phyloP scores from a whole-genome alignment of 148 eudicot genomes.

The Chenopodium formosanum region DNA sequence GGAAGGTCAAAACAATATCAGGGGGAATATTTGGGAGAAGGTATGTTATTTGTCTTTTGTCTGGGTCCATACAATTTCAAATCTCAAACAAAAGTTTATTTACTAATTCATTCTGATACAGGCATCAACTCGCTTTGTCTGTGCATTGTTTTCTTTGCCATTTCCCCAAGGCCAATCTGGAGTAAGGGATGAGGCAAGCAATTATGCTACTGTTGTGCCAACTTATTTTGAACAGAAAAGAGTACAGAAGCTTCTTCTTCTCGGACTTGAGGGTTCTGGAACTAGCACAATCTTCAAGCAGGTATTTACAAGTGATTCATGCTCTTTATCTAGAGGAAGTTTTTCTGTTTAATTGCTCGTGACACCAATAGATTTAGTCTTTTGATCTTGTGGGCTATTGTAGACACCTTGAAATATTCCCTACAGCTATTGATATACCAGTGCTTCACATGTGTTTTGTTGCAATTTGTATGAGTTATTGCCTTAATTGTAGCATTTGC shows the following conservation, averaged over 20 bases:
- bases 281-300: slow-evolving; percentile 99
- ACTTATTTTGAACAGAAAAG: slow-evolving; percentile 75
- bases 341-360: slow-evolving; percentile 4
- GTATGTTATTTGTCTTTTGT: slow-evolving; percentile 33
- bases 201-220: slow-evolving; percentile 65
- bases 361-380: not conserved
- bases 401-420: too few species aligned
- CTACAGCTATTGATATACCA: not conserved
- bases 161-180: slow-evolving; percentile 87
- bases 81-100: slow-evolving; percentile 16
- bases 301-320: slow-evolving; percentile 40
- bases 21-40: slow-evolving; percentile 99
- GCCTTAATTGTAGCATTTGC: not conserved
- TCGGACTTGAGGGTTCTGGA: slow-evolving; percentile 87
- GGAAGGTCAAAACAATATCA: slow-evolving; percentile 97
- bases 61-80: not conserved
- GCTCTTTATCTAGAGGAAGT: slow-evolving; percentile 9
- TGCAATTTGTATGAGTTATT: not conserved
- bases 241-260: slow-evolving; percentile 75
- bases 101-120: slow-evolving; percentile 32
- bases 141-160: slow-evolving; percentile 83
- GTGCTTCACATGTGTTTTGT: not conserved
- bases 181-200: slow-evolving; percentile 76
- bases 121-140: slow-evolving; percentile 86
- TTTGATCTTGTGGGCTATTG: not conserved